phyloP scores from a whole-genome alignment of 2,329 filamentous ascomycete genomes.

The Ophiostoma piceae region DNA sequence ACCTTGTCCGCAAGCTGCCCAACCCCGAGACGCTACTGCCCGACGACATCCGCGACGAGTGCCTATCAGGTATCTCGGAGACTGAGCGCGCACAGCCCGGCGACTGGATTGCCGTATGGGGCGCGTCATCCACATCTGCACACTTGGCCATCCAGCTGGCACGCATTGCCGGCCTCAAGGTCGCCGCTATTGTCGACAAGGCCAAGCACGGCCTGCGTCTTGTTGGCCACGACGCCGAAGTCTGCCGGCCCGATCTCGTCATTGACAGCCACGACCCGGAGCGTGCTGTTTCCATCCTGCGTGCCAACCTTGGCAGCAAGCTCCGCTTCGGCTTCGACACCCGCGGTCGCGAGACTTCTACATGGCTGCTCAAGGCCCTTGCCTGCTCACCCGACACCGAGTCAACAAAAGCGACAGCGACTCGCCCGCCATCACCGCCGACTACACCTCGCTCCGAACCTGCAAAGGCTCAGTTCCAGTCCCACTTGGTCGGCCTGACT shows the following conservation, averaged over 20 bases:
- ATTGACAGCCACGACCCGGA: slow-evolving; percentile 62
- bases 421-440: slow-evolving; percentile 40
- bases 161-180: slow-evolving; percentile 58
- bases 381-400: neutral
- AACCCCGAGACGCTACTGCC: slow-evolving; percentile 43
- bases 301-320: slow-evolving; percentile 46
- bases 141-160: slow-evolving; percentile 63
- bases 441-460: slow-evolving; percentile 26
- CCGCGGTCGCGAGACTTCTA: slow-evolving; percentile 58
- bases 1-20: slow-evolving; percentile 45
- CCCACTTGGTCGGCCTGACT: slow-evolving; percentile 62
- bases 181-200: slow-evolving; percentile 61
- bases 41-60: slow-evolving; percentile 58
- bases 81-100: slow-evolving; percentile 52
- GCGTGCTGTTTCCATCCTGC: slow-evolving; percentile 61
- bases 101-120: slow-evolving; percentile 72
- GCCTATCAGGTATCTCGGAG: slow-evolving; percentile 49
- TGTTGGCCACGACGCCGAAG: slow-evolving; percentile 38
- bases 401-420: neutral
- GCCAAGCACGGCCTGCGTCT: slow-evolving; percentile 60
- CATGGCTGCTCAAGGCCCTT: slow-evolving; percentile 52
- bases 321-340: slow-evolving; percentile 67
- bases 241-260: slow-evolving; percentile 52
- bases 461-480: slow-evolving; percentile 25
- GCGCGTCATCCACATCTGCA: slow-evolving; percentile 66